Conservation (phyloP, 495 filamentous ascomycete species). For the Aspergillus diversus region DNA sequence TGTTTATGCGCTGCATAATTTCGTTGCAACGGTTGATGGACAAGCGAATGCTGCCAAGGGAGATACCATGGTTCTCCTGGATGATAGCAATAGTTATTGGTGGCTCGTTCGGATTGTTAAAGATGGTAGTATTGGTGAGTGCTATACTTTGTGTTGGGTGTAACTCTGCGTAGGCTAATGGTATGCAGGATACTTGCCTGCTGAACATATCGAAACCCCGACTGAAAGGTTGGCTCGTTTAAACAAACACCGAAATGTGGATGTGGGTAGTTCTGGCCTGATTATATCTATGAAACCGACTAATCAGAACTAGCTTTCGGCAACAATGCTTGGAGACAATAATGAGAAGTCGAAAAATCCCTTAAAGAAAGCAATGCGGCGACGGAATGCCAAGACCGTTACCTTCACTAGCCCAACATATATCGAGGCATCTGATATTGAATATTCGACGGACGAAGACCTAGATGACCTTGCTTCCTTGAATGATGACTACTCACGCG, state of each 20-base stretch:
- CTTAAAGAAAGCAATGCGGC: slow-evolving; percentile 84
- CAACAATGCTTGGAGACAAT: slow-evolving; percentile 92
- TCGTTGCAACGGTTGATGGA: slow-evolving; percentile 95
- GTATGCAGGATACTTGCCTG: slow-evolving; percentile 82
- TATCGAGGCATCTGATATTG: slow-evolving; percentile 86
- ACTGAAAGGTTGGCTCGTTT: slow-evolving; percentile 90
- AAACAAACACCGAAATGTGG: slow-evolving; percentile 98
- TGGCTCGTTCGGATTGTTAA: slow-evolving; percentile 98
- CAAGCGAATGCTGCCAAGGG: slow-evolving; percentile 98
- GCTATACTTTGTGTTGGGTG: not conserved
- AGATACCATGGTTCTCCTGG: slow-evolving; percentile 99
- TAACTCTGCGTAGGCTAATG: slow-evolving; percentile 23
- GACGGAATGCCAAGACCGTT: slow-evolving; percentile 87
- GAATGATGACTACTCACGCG: slow-evolving; percentile 57
- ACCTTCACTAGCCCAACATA: slow-evolving; percentile 86
- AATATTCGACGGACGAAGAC: slow-evolving; percentile 90
- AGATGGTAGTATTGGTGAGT: slow-evolving; percentile 92
- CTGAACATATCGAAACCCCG: slow-evolving; percentile 98
- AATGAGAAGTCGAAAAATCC: slow-evolving; percentile 87
- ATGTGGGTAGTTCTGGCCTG: slow-evolving; percentile 60
- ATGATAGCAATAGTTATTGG: slow-evolving; percentile 99
- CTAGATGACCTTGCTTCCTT: slow-evolving; percentile 58
- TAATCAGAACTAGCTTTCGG: slow-evolving; percentile 68
- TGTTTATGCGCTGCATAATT: slow-evolving; percentile 97
- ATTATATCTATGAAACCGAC: slow-evolving; percentile 8